Evolutionary conservation across 1,284 basidiomycete species (phyloP).

Genomic region (Tremellales sp.): DNA sequence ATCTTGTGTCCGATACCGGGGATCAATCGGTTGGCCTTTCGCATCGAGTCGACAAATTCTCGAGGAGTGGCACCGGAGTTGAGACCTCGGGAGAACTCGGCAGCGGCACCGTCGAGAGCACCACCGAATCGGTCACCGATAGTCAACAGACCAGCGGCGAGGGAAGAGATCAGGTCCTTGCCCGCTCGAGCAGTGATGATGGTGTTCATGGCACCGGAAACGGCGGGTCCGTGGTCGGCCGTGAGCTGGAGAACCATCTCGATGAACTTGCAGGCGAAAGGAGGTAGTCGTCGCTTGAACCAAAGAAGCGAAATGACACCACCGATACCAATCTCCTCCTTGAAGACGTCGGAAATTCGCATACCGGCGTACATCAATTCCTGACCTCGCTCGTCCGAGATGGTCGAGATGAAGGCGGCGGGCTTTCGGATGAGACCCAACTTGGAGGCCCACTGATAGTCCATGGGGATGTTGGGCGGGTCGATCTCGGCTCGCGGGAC

Average conservation of each 20-base stretch:
- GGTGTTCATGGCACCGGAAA: conserved; percentile 93
- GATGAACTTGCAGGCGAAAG: conserved; percentile 77
- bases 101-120: conserved; percentile 95
- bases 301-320: conserved; percentile 94
- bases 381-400: conserved; percentile 98
- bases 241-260: conserved; percentile 99
- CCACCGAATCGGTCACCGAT: conserved; percentile 98
- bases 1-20: conserved; percentile 99
- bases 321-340: conserved; percentile 93
- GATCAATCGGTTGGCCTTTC: conserved; percentile 93
- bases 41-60: conserved; percentile 94
- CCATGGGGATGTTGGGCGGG: conserved; percentile 96
- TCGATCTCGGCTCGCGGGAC: conserved; percentile 73
- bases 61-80: conserved; percentile 90
- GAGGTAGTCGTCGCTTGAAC: conserved; percentile 82
- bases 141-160: conserved; percentile 92
- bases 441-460: conserved; percentile 99
- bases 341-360: conserved; percentile 98
- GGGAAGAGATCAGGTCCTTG: conserved; percentile 95
- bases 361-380: conserved; percentile 98
- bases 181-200: conserved; percentile 98
- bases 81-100: conserved; percentile 88
- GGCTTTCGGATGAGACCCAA: conserved; percentile 98
- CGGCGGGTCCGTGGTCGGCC: conserved; percentile 94
- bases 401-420: conserved; percentile 98